Conservation (phyloP, 192 early-diverging fungal genomes). For the Funneliformis mosseae region DNA sequence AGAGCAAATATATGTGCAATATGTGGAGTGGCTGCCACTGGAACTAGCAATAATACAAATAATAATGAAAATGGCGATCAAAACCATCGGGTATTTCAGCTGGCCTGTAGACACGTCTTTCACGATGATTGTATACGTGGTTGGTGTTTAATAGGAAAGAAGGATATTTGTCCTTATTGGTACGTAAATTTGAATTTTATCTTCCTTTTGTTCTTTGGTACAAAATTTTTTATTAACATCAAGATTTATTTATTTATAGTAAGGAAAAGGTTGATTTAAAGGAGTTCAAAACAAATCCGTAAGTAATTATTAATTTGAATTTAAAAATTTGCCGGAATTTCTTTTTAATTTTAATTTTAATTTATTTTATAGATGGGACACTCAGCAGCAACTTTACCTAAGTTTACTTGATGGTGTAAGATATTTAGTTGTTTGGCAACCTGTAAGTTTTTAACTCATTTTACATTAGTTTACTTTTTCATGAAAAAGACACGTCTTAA, state of each 20-base stretch:
- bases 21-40: constrained; percentile 43
- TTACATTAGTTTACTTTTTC: not conserved
- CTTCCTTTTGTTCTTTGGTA: not conserved
- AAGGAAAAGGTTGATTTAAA: constrained; percentile 67
- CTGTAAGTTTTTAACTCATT: constrained; percentile 38
- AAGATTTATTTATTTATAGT: constrained; percentile 37
- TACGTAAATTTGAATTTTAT: constrained; percentile 28
- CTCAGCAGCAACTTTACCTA: constrained; percentile 63
- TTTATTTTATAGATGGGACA: constrained; percentile 55
- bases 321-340: not conserved
- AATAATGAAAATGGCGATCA: constrained; percentile 28
- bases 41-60: not conserved
- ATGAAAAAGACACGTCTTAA: not conserved
- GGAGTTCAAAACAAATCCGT: constrained; percentile 63
- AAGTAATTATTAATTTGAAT: constrained; percentile 28
- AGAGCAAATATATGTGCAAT: constrained; percentile 58
- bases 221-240: not conserved
- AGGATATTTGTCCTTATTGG: constrained; percentile 67
- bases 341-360: not conserved
- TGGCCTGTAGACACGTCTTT: constrained; percentile 59
- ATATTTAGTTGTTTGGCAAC: constrained; percentile 56
- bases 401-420: constrained; percentile 62
- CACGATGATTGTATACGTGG: constrained; percentile 68
- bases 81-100: constrained; percentile 39
- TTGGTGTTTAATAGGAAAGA: constrained; percentile 66